Percentiles rank a stretch among this genome's conserved stretches.
Conservation (phyloP, 2,329 filamentous ascomycete genomes). For the Herpotrichia juniperi region DNA sequence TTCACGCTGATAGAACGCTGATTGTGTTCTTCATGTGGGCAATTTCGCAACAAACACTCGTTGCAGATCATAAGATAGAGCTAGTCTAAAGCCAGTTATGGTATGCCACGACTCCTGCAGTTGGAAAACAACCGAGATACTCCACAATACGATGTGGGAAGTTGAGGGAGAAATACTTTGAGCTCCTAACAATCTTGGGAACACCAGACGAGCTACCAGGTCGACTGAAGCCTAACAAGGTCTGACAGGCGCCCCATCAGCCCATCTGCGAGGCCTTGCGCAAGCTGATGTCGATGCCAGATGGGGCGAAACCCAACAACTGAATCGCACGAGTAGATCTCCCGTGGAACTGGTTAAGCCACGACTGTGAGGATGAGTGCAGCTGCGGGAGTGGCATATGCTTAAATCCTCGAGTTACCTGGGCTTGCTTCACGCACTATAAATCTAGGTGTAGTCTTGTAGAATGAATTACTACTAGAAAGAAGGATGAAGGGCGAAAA, state of each 20-base stretch:
- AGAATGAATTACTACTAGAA: too few species aligned
- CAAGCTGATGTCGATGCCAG: neutral
- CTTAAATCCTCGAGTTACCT: conserved; percentile 2
- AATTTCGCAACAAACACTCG: too few species aligned
- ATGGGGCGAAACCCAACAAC: neutral
- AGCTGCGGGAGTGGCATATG: conserved; percentile 1
- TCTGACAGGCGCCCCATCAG: neutral
- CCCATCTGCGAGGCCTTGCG: neutral
- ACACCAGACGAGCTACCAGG: neutral
- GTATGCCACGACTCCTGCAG: too few species aligned
- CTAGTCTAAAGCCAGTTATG: too few species aligned
- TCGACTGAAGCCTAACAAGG: neutral
- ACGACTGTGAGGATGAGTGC: neutral
- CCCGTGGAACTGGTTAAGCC: neutral
- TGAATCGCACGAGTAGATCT: conserved; percentile 2
- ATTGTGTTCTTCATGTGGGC: too few species aligned
- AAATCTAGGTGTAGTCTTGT: neutral
- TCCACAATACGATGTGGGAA: too few species aligned
- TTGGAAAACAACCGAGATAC: too few species aligned
- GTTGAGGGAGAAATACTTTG: too few species aligned
- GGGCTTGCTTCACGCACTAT: neutral
- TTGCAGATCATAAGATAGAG: too few species aligned
- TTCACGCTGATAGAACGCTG: too few species aligned
- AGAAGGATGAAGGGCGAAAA: too few species aligned
- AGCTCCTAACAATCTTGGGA: neutral